Percentiles rank a stretch among this genome's conserved stretches.
Conservation (phyloP, 2,329 filamentous ascomycete genomes). For the Chalaropsis thielavioides region DNA sequence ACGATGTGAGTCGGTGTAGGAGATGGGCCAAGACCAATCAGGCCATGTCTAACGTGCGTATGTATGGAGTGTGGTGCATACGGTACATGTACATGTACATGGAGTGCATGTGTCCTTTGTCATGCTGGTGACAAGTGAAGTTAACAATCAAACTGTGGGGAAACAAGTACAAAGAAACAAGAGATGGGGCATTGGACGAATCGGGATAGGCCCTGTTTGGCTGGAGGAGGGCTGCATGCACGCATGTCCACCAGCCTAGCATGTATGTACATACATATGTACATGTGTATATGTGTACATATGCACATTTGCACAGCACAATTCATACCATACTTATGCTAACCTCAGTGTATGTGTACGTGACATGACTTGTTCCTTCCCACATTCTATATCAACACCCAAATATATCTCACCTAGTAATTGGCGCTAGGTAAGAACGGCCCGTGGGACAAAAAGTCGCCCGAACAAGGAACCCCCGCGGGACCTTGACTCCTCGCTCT, state of each 20-base stretch:
- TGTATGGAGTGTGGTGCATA: neutral
- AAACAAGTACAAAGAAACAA: neutral
- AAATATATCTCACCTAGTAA: neutral
- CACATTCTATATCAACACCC: neutral
- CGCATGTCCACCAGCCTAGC: neutral
- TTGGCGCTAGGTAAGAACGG: slow-evolving; percentile 3
- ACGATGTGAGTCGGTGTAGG: neutral
- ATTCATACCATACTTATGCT: no score
- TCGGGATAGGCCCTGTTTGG: neutral
- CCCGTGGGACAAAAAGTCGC: neutral
- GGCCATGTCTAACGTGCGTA: neutral
- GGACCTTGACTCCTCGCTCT: neutral
- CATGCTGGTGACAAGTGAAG: neutral
- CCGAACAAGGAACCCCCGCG: neutral
- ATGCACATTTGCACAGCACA: neutral
- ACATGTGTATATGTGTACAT: neutral
- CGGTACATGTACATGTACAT: neutral
- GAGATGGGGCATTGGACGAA: slow-evolving; percentile 2
- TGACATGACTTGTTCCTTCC: neutral
- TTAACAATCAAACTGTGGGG: neutral
- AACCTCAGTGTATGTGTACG: neutral
- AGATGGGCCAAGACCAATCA: neutral
- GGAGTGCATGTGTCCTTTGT: neutral
- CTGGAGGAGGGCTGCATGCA: neutral
- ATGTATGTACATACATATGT: neutral